Evolutionary conservation across 2,329 filamentous ascomycete genomes (phyloP).

Genomic region (Cordyceps cicadae): DNA sequence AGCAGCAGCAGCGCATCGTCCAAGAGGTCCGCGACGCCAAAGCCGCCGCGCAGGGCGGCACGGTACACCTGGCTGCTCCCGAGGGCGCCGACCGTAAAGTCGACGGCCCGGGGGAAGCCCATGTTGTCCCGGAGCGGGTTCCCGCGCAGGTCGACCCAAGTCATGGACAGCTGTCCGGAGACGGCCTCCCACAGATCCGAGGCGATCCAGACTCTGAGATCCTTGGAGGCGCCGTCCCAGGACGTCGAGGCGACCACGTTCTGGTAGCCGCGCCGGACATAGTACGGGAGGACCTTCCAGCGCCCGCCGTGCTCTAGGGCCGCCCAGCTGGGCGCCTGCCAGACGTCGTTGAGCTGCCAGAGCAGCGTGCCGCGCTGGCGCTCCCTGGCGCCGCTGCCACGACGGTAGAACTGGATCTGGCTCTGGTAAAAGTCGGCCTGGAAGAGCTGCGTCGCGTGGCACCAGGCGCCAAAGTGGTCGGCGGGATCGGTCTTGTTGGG

Average conservation of each 20-base stretch:
- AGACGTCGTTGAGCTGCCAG: slow-evolving; percentile 59
- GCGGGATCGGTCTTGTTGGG: slow-evolving; percentile 43
- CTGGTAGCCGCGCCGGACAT: slow-evolving; percentile 48
- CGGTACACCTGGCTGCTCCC: slow-evolving; percentile 5
- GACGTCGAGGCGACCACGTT: slow-evolving; percentile 45
- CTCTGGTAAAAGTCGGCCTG: slow-evolving; percentile 30
- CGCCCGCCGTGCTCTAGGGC: slow-evolving; percentile 54
- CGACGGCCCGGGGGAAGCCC: slow-evolving; percentile 2
- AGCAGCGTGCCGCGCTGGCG: slow-evolving; percentile 52
- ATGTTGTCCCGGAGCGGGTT: slow-evolving; percentile 11
- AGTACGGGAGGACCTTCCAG: slow-evolving; percentile 55
- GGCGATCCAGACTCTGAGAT: slow-evolving; percentile 36
- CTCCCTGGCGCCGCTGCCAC: slow-evolving; percentile 35
- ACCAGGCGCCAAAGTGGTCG: slow-evolving; percentile 55
- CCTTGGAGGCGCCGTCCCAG: slow-evolving; percentile 21
- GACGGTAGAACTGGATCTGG: slow-evolving; percentile 7
- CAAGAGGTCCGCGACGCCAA: neutral
- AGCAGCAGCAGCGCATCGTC: slow-evolving; percentile 13
- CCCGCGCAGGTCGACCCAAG: slow-evolving; percentile 12
- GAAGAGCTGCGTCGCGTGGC: slow-evolving; percentile 54
- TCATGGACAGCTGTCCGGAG: slow-evolving; percentile 9
- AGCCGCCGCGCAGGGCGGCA: neutral
- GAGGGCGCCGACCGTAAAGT: slow-evolving; percentile 13
- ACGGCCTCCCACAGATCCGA: slow-evolving; percentile 15
- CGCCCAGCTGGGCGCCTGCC: slow-evolving; percentile 57